These are phyloP conservation scores for Penicillium sp. DNA, from an alignment of 2,329 filamentous ascomycete genomes.

Conservation along the genomic window DNA sequence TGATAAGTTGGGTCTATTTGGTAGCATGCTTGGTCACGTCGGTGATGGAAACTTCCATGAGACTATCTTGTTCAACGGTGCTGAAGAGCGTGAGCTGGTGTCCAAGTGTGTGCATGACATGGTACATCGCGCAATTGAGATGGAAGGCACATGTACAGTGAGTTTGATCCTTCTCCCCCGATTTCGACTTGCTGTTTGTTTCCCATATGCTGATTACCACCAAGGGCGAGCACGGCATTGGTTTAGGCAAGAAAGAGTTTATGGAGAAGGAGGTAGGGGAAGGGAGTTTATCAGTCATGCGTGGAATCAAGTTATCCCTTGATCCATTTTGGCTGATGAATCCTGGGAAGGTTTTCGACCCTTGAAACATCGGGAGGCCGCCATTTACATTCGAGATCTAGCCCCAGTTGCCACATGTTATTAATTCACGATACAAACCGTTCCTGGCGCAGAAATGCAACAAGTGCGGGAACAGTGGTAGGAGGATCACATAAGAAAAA, in stretches of 20 bases:
- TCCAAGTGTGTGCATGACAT: constrained; percentile 84
- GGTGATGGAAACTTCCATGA: constrained; percentile 95
- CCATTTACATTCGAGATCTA: no score
- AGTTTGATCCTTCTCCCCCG: constrained; percentile 14
- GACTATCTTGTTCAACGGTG: constrained; percentile 79
- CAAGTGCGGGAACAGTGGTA: no score
- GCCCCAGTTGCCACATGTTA: no score
- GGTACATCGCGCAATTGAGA: constrained; percentile 82
- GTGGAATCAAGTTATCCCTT: constrained; percentile 73
- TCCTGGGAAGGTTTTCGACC: constrained; percentile 85
- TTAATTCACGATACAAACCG: no score
- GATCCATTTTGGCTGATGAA: constrained; percentile 91
- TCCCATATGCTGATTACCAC: constrained; percentile 5
- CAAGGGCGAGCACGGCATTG: constrained; percentile 77
- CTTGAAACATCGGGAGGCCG: neutral
- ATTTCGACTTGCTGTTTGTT: neutral
- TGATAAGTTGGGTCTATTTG: constrained; percentile 81
- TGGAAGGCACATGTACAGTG: constrained; percentile 86
- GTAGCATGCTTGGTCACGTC: constrained; percentile 84
- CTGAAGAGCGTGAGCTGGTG: constrained; percentile 71
- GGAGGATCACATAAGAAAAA: no score
- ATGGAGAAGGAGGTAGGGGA: constrained; percentile 78
- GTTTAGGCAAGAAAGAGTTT: constrained; percentile 81
- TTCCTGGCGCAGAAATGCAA: no score
- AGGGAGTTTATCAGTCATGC: constrained; percentile 82